Evolutionary conservation across 2,329 filamentous ascomycete genomes (phyloP).

Genomic region (Cladophialophora yegresii): DNA sequence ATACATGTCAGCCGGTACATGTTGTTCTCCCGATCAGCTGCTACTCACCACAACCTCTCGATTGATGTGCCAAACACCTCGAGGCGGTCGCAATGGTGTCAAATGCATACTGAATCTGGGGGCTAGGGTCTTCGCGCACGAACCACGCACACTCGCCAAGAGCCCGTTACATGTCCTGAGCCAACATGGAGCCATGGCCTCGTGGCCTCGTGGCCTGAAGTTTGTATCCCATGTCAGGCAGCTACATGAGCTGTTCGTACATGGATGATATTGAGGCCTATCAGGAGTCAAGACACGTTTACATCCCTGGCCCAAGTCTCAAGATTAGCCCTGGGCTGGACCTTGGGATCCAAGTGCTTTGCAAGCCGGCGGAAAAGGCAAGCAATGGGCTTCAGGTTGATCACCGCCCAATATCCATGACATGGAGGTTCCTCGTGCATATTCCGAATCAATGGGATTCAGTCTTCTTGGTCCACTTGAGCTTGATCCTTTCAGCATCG

Average conservation of each 20-base stretch:
- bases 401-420: background rate
- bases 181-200: slow-evolving; percentile 1
- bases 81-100: slow-evolving; percentile 7
- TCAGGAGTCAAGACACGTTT: background rate
- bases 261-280: background rate
- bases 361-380: background rate
- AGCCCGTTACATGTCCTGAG: slow-evolving; percentile 12
- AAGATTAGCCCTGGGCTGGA: background rate
- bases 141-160: slow-evolving; percentile 8
- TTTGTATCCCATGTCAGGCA: background rate
- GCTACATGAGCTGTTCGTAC: background rate
- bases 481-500: slow-evolving; percentile 16
- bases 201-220: background rate
- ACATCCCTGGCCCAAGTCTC: background rate
- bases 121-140: slow-evolving; percentile 1
- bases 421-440: background rate
- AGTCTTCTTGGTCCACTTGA: slow-evolving; percentile 21
- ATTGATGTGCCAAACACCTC: slow-evolving; percentile 6
- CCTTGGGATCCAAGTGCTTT: background rate
- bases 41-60: slow-evolving; percentile 13
- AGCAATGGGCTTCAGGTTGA: background rate
- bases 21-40: background rate
- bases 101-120: background rate
- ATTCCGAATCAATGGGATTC: background rate
- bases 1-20: background rate